Percentiles rank a stretch among this genome's conserved stretches.
Conservation (phyloP, 257 asterid species). For the Solanum etuberosum region DNA sequence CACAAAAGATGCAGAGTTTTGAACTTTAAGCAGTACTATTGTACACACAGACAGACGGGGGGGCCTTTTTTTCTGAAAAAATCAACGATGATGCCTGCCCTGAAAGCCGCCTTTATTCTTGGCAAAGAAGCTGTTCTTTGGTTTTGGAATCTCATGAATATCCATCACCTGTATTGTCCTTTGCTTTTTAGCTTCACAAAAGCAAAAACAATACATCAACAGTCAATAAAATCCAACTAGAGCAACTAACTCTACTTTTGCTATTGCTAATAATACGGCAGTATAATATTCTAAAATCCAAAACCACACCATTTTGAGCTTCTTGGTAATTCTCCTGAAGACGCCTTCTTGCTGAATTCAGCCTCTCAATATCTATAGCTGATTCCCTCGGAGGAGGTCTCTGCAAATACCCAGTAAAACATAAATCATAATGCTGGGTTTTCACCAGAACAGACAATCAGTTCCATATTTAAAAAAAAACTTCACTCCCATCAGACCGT, state of each 20-base stretch:
- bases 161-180: slow-evolving; percentile 96
- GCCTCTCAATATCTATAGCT: slow-evolving; percentile 51
- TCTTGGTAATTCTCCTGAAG: slow-evolving; percentile 99
- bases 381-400: slow-evolving; percentile 56
- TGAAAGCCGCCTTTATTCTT: slow-evolving; percentile 86
- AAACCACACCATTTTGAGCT: slow-evolving; percentile 76
- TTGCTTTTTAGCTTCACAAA: slow-evolving; percentile 87
- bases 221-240: neutral
- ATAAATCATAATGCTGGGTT: neutral
- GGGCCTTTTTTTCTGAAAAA: neutral
- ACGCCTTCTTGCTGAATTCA: slow-evolving; percentile 77
- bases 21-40: neutral
- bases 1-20: neutral
- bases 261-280: neutral
- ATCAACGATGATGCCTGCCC: slow-evolving; percentile 83
- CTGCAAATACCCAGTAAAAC: slow-evolving; percentile 34
- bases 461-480: neutral
- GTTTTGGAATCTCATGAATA: slow-evolving; percentile 79
- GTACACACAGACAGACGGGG: slow-evolving; percentile 7
- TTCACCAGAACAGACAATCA: neutral
- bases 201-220: slow-evolving; percentile 15
- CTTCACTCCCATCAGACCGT: neutral
- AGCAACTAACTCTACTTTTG: neutral
- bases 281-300: slow-evolving; percentile 12
- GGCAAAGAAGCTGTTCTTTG: slow-evolving; percentile 58